phyloP scores from a whole-genome alignment of 2,329 filamentous ascomycete genomes.

The Chaetomium sp. region DNA sequence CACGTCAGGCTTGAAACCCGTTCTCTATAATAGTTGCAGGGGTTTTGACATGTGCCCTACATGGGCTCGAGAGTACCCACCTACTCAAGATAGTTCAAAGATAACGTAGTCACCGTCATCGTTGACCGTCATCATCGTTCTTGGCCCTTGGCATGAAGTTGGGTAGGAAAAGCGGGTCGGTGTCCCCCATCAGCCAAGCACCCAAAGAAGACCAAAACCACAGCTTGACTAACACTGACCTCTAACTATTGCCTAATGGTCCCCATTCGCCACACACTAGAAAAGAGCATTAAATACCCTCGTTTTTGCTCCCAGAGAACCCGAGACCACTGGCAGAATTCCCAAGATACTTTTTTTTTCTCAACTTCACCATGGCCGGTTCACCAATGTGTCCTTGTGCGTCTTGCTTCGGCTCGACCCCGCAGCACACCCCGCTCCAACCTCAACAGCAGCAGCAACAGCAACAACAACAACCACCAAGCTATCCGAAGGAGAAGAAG shows the following conservation, averaged over 20 bases:
- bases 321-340: neutral
- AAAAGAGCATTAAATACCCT: neutral
- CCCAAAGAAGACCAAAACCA: neutral
- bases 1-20: neutral
- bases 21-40: too few relatives aligned
- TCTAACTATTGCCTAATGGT: neutral
- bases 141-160: neutral
- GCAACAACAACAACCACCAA: neutral
- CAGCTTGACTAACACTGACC: neutral
- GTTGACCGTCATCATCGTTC: neutral
- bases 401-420: conserved; percentile 25
- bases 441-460: conserved; percentile 11
- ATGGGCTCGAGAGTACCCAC: too few relatives aligned
- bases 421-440: neutral
- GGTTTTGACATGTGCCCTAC: too few relatives aligned
- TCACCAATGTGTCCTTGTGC: conserved; percentile 29
- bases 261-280: neutral
- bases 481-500: neutral
- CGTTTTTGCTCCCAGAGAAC: neutral
- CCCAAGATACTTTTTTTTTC: neutral
- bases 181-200: neutral
- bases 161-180: neutral
- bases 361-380: conserved; percentile 17
- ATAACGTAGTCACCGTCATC: neutral
- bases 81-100: too few relatives aligned